phyloP scores from a whole-genome alignment of 2,329 filamentous ascomycete genomes.

The Aspergillus sp. region DNA sequence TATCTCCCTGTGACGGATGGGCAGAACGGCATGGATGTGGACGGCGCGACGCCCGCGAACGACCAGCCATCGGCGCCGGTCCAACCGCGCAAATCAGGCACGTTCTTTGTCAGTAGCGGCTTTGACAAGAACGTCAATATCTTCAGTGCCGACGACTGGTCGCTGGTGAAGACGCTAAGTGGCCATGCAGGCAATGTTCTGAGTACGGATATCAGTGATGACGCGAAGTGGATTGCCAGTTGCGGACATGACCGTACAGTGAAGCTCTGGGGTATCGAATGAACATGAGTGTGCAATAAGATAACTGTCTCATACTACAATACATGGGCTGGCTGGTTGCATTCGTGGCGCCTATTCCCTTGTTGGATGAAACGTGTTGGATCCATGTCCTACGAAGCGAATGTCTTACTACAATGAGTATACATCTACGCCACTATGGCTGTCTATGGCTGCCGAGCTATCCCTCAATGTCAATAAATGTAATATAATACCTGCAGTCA shows the following conservation, averaged over 20 bases:
- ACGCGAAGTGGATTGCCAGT: constrained; percentile 90
- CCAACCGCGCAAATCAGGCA: constrained; percentile 80
- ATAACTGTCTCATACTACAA: not conserved
- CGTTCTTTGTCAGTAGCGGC: constrained; percentile 85
- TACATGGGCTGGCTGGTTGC: too few species aligned
- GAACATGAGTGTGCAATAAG: constrained; percentile 30
- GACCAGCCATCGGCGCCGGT: constrained; percentile 31
- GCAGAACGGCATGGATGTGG: constrained; percentile 57
- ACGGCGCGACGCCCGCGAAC: constrained; percentile 15
- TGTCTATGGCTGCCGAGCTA: too few species aligned
- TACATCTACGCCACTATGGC: too few species aligned
- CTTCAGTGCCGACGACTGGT: constrained; percentile 96
- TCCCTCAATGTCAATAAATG: not conserved
- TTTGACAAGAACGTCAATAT: constrained; percentile 96
- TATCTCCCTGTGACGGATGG: constrained; percentile 61
- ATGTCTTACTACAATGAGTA: too few species aligned
- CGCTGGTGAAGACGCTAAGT: constrained; percentile 78
- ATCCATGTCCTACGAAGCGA: too few species aligned
- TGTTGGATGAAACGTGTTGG: too few species aligned
- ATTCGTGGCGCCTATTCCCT: too few species aligned
- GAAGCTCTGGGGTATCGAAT: constrained; percentile 92
- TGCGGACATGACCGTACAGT: constrained; percentile 92
- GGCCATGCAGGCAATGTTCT: constrained; percentile 92
- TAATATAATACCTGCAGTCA: not conserved
- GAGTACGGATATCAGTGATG: constrained; percentile 81